Percentiles rank a stretch among this genome's conserved stretches.
Evolutionary conservation across 2,329 filamentous ascomycete species (phyloP).

Genomic region (Curvularia lunata): DNA sequence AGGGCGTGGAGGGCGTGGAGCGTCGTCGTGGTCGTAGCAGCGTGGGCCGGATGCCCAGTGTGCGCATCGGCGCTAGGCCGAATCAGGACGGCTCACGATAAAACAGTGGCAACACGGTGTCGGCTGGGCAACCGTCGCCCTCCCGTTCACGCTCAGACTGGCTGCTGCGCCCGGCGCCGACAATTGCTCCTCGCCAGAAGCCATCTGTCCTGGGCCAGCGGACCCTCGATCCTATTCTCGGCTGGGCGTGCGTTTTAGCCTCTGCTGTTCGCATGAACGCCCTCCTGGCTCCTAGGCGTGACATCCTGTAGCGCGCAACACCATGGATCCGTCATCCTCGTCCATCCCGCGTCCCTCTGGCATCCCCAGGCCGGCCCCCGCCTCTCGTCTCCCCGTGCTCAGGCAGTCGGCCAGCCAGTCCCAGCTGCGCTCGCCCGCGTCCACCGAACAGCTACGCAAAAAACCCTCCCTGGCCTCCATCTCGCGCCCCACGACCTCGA

Average conservation of each 20-base stretch:
- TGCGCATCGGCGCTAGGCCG: constrained; percentile 14
- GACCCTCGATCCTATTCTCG: constrained; percentile 8
- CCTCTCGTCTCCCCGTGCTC: constrained; percentile 61
- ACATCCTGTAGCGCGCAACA: constrained; percentile 22
- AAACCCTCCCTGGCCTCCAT: constrained; percentile 40
- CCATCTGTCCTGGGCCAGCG: constrained; percentile 11
- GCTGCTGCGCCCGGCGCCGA: constrained; percentile 17
- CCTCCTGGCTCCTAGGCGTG: constrained; percentile 8
- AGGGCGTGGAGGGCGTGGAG: constrained; percentile 16
- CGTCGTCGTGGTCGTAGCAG: constrained; percentile 4
- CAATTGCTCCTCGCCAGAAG: constrained; percentile 10
- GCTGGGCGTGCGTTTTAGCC: constrained; percentile 16
- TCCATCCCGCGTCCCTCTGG: constrained; percentile 41
- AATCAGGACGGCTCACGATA: constrained; percentile 3
- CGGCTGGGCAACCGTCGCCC: constrained; percentile 22
- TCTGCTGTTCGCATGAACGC: constrained; percentile 10
- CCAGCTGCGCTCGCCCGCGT: constrained; percentile 52
- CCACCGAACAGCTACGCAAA: constrained; percentile 53
- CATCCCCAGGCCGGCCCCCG: constrained; percentile 56
- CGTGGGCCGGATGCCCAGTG: constrained; percentile 12
- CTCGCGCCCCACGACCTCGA: constrained; percentile 20
- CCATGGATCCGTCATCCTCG: constrained; percentile 44
- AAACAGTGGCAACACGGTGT: constrained; percentile 13
- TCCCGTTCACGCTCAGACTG: constrained; percentile 20
- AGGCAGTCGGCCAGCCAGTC: constrained; percentile 46